Percentiles rank a stretch among this genome's conserved stretches.
Conservation (phyloP, 345 rosid genomes). For the Eucalyptus camaldulensis region DNA sequence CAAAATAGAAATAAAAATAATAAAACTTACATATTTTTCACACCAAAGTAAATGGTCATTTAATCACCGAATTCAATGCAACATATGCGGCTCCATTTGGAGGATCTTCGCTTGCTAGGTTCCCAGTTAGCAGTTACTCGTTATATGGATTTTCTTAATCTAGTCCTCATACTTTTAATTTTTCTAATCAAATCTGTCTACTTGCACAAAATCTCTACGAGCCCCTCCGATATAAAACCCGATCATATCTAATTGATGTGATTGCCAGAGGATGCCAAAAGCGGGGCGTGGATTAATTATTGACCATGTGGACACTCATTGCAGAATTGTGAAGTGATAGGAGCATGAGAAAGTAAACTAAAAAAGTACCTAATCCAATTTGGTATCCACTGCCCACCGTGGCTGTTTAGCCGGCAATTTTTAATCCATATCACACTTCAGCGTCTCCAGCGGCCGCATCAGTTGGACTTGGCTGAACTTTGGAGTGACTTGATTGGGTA, state of each 20-base stretch:
- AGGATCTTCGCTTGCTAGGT: neutral
- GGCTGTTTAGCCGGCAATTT: accelerated
- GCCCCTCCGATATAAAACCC: neutral
- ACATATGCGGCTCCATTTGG: neutral
- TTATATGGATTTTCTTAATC: neutral
- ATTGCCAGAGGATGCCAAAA: neutral
- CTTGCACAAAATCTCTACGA: neutral
- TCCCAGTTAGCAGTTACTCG: neutral
- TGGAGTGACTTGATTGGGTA: neutral
- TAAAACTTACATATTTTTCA: neutral
- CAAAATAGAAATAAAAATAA: neutral
- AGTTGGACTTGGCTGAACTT: neutral
- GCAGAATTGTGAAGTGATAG: neutral
- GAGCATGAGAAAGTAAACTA: neutral
- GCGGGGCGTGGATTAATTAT: neutral
- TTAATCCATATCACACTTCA: neutral
- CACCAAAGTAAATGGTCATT: neutral
- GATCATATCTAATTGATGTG: neutral
- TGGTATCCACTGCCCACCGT: neutral
- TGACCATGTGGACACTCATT: neutral
- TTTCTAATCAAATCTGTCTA: neutral
- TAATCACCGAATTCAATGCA: neutral
- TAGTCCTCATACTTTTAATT: neutral
- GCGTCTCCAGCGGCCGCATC: neutral
- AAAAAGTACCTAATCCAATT: neutral